phyloP scores from a whole-genome alignment of 1,139 yeast genomes.

The Pichia sp. region DNA sequence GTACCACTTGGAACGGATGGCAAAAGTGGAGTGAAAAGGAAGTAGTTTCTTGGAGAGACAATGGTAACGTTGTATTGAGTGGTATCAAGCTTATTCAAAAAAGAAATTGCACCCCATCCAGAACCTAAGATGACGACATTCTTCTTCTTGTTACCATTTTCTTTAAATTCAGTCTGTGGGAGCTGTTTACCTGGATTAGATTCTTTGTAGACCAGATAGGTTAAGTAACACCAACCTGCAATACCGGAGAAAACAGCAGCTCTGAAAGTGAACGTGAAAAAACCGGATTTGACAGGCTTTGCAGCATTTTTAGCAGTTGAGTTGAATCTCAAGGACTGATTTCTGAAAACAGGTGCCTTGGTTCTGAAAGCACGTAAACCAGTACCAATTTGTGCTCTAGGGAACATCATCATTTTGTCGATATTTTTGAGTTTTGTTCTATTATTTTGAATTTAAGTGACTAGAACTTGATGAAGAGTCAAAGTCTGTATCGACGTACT shows the following conservation, averaged over 20 bases:
- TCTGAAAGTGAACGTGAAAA: constrained; percentile 19
- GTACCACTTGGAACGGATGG: constrained; percentile 61
- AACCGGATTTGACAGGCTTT: constrained; percentile 19
- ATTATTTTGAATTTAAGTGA: too few species aligned
- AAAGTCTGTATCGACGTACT: too few species aligned
- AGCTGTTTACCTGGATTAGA: constrained; percentile 52
- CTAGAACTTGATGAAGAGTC: too few species aligned
- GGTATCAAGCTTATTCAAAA: constrained; percentile 51
- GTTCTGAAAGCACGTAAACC: too few species aligned
- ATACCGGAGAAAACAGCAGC: constrained; percentile 25
- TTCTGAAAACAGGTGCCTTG: too few species aligned
- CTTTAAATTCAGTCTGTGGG: constrained; percentile 52
- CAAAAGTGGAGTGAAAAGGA: constrained; percentile 53
- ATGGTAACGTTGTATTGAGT: constrained; percentile 53
- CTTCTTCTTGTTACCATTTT: constrained; percentile 72
- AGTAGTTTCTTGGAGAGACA: constrained; percentile 57
- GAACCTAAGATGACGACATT: constrained; percentile 58
- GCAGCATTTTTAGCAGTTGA: too few species aligned
- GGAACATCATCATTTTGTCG: too few species aligned
- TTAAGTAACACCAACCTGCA: constrained; percentile 41
- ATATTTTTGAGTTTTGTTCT: too few species aligned
- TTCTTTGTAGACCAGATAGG: constrained; percentile 50
- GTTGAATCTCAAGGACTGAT: too few species aligned
- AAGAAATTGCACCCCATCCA: constrained; percentile 58
- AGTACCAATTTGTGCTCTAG: too few species aligned